Conservation (phyloP, 169 alveolate genomes). For the Eimeria falciformis region DNA sequence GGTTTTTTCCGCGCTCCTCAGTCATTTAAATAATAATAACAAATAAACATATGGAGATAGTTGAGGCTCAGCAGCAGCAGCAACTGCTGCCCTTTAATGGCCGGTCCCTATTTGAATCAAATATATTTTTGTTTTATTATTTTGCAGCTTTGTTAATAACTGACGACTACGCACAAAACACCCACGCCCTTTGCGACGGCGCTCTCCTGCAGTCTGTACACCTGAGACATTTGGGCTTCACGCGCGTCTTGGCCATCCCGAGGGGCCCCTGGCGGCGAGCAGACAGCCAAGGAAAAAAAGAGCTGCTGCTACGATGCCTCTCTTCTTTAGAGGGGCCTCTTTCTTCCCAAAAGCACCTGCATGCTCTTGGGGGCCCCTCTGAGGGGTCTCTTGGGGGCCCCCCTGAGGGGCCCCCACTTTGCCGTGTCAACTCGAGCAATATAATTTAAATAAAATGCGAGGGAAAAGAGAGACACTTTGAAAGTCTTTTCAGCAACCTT, state of each 20-base stretch:
- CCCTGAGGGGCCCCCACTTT: too few relatives aligned
- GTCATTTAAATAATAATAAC: not conserved
- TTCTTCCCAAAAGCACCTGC: not conserved
- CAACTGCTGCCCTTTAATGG: not conserved
- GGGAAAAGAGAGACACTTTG: too few relatives aligned
- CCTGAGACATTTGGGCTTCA: not conserved
- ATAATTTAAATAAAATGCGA: too few relatives aligned
- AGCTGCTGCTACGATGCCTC: not conserved
- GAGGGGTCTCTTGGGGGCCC: too few relatives aligned
- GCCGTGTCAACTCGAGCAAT: too few relatives aligned
- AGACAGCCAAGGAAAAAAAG: not conserved
- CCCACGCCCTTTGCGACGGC: slow-evolving; percentile 14
- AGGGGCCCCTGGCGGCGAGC: not conserved
- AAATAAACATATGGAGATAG: too few relatives aligned
- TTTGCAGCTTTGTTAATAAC: slow-evolving; percentile 38
- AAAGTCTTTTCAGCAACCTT: too few relatives aligned
- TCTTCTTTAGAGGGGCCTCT: not conserved
- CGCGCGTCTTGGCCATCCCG: slow-evolving; percentile 18
- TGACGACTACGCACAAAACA: slow-evolving; percentile 43
- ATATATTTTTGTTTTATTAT: not conserved
- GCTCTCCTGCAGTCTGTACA: slow-evolving; percentile 2
- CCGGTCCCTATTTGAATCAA: not conserved
- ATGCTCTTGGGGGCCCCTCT: not conserved
- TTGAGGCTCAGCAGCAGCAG: not conserved
- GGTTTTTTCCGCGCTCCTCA: too few relatives aligned